Conservation (phyloP, 73 alveolate species). For the Stentor coeruleus region DNA sequence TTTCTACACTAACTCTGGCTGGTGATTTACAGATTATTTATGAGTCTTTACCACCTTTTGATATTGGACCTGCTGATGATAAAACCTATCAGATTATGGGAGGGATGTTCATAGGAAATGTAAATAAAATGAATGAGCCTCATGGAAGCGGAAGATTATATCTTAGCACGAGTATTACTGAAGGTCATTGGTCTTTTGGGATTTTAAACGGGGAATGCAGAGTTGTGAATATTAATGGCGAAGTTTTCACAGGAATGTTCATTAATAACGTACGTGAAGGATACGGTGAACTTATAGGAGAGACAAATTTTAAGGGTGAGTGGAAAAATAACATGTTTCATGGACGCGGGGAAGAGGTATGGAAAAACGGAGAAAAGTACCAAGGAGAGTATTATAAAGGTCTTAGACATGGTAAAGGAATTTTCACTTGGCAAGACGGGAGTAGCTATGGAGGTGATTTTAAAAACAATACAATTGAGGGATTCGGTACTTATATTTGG, state of each 20-base stretch:
- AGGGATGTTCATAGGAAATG: slow-evolving; percentile 53
- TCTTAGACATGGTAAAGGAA: background rate
- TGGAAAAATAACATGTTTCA: slow-evolving; percentile 33
- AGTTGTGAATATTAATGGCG: background rate
- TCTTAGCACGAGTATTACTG: slow-evolving; percentile 28
- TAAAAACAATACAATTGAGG: background rate
- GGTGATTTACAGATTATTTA: background rate
- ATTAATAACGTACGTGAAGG: background rate
- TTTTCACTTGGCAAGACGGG: background rate
- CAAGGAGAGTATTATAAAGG: background rate
- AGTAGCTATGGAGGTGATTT: slow-evolving; percentile 5
- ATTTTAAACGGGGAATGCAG: background rate
- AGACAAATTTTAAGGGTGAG: slow-evolving; percentile 25
- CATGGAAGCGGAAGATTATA: slow-evolving; percentile 51
- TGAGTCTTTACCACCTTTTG: background rate
- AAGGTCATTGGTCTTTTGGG: background rate
- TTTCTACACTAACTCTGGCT: background rate
- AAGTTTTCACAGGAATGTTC: background rate
- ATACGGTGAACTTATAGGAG: background rate
- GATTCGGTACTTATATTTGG: background rate
- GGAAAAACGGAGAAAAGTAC: slow-evolving; percentile 29
- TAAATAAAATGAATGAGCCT: slow-evolving; percentile 37
- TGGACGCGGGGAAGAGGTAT: slow-evolving; percentile 29
- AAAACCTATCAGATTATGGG: slow-evolving; percentile 35
- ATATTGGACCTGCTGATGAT: no score